These are phyloP conservation scores for Penicillium sp. DNA, from an alignment of 2,329 filamentous ascomycete species.

Conservation along the genomic window DNA sequence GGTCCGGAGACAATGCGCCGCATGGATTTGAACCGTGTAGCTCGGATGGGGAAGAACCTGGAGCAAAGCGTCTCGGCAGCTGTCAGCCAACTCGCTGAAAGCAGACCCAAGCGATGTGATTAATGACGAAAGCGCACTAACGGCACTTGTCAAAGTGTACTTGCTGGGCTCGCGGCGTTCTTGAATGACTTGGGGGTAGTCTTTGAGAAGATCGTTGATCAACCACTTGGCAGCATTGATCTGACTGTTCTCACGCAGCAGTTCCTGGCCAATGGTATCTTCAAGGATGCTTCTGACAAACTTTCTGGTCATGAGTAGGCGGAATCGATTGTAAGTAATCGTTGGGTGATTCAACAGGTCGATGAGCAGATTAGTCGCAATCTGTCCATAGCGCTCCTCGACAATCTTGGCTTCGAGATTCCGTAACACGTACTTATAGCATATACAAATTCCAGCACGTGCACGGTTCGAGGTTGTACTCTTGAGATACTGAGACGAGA, in stretches of 20 bases:
- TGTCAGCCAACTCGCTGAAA: constrained; percentile 74
- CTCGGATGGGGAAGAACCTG: constrained; percentile 93
- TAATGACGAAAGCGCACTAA: constrained; percentile 78
- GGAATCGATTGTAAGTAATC: constrained; percentile 82
- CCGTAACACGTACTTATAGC: constrained; percentile 79
- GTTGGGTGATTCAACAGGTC: constrained; percentile 77
- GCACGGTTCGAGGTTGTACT: constrained; percentile 76
- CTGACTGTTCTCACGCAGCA: constrained; percentile 88
- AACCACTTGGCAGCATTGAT: constrained; percentile 77
- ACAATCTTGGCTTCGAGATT: constrained; percentile 80
- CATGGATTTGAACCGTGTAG: constrained; percentile 92
- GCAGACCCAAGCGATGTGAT: constrained; percentile 81
- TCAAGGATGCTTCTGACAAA: constrained; percentile 84
- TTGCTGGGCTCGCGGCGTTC: constrained; percentile 89
- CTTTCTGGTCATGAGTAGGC: constrained; percentile 78
- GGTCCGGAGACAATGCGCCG: constrained; percentile 79
- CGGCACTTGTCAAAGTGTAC: constrained; percentile 74
- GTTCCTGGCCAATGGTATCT: constrained; percentile 75
- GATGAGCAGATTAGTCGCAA: constrained; percentile 76
- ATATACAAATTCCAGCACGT: constrained; percentile 80
- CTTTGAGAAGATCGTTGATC: constrained; percentile 86
- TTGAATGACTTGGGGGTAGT: constrained; percentile 86
- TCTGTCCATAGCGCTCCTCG: constrained; percentile 77
- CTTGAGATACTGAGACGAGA: constrained; percentile 80
- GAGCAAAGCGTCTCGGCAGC: constrained; percentile 81